Conservation (phyloP, 2,329 filamentous ascomycete species). For the Penicillium griseofulvum region DNA sequence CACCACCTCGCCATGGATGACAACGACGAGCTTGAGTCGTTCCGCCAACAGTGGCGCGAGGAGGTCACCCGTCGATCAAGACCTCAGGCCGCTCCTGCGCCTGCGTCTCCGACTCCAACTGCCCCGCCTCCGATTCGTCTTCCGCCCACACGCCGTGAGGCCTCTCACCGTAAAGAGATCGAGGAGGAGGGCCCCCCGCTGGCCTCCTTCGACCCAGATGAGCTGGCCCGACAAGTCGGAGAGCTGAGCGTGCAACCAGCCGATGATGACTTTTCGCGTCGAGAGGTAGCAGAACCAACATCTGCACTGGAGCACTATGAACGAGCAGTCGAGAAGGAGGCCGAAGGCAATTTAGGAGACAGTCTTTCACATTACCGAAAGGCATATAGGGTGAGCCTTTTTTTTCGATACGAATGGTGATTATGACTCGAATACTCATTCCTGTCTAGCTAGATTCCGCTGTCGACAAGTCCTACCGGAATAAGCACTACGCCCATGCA, state of each 20-base stretch:
- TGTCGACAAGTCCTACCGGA: constrained; percentile 83
- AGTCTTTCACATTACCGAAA: constrained; percentile 84
- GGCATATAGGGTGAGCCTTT: constrained; percentile 73
- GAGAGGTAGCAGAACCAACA: constrained; percentile 52
- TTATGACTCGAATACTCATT: constrained; percentile 14
- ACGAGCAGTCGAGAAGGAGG: constrained; percentile 83
- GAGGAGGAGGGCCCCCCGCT: constrained; percentile 33
- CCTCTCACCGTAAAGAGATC: constrained; percentile 39
- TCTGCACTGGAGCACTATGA: constrained; percentile 93
- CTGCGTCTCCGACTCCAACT: constrained; percentile 12
- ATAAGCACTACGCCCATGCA: constrained; percentile 80
- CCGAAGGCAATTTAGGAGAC: constrained; percentile 79
- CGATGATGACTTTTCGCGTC: constrained; percentile 39
- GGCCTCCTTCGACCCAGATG: constrained; percentile 25
- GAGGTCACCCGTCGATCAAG: constrained; percentile 63
- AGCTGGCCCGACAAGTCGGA: constrained; percentile 37
- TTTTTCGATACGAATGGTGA: neutral
- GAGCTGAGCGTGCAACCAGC: constrained; percentile 33
- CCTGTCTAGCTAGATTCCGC: constrained; percentile 67
- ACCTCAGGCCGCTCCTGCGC: constrained; percentile 15
- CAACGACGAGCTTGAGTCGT: constrained; percentile 76
- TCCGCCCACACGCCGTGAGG: constrained; percentile 42
- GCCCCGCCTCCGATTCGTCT: constrained; percentile 28
- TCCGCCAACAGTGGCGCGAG: constrained; percentile 80
- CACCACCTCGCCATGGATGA: constrained; percentile 37